Evolutionary conservation across 2,329 filamentous ascomycete species (phyloP).

Genomic region (Exophiala viscosa): DNA sequence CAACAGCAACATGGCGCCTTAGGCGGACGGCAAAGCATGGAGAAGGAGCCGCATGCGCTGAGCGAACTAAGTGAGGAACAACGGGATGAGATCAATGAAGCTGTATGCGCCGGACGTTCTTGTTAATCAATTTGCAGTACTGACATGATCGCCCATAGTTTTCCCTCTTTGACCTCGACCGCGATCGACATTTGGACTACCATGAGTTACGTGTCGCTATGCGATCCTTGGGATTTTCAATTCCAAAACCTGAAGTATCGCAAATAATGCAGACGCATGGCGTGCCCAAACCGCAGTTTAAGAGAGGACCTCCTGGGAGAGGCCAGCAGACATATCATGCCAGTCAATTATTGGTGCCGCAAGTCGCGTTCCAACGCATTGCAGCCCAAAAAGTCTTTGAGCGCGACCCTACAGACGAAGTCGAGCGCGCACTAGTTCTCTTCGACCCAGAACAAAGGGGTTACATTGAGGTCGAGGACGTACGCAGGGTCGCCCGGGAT

Average conservation of each 20-base stretch:
- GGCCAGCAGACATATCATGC: constrained; percentile 46
- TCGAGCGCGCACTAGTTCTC: constrained; percentile 82
- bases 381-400: constrained; percentile 76
- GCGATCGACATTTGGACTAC: constrained; percentile 90
- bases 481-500: constrained; percentile 82
- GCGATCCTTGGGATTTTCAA: constrained; percentile 89
- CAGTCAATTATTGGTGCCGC: constrained; percentile 67
- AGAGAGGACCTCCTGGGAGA: constrained; percentile 29
- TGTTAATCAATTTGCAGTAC: neutral
- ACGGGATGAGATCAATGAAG: constrained; percentile 87
- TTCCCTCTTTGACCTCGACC: constrained; percentile 92
- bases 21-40: constrained; percentile 39
- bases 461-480: constrained; percentile 80
- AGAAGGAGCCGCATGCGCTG: constrained; percentile 48
- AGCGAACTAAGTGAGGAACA: constrained; percentile 76
- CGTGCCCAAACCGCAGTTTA: constrained; percentile 60
- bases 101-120: constrained; percentile 52
- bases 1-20: constrained; percentile 41
- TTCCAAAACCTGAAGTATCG: constrained; percentile 81
- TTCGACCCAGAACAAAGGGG: constrained; percentile 94
- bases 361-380: constrained; percentile 68
- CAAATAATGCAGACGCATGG: constrained; percentile 77
- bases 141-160: constrained; percentile 55
- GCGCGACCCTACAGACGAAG: constrained; percentile 86
- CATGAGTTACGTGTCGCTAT: constrained; percentile 97